phyloP scores from a whole-genome alignment of 306 rosid species.

The Sophora flavescens region DNA sequence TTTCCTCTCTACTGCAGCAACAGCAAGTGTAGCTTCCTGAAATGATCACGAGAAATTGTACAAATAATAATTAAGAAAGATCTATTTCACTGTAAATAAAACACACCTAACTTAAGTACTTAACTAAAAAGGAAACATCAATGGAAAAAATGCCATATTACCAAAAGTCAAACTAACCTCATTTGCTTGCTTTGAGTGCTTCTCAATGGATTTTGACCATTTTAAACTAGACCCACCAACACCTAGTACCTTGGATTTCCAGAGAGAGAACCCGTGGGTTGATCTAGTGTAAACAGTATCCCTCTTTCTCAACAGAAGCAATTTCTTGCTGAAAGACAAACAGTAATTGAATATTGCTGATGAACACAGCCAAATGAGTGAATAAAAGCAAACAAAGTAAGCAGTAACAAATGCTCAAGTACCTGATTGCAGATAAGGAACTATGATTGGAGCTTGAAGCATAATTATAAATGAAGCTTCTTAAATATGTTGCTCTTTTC shows the following conservation, averaged over 20 bases:
- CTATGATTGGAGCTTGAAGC: constrained; percentile 58
- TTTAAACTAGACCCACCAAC: constrained; percentile 95
- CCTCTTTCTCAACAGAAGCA: constrained; percentile 85
- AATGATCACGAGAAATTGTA: constrained; percentile 43
- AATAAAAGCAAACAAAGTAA: constrained; percentile 3
- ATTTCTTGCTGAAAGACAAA: constrained; percentile 71
- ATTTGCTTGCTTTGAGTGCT: constrained; percentile 81
- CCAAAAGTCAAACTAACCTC: constrained; percentile 77
- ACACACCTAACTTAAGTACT: constrained; percentile 13
- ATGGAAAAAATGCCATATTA: constrained; percentile 11
- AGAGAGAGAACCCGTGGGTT: constrained; percentile 83
- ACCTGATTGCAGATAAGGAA: constrained; percentile 76
- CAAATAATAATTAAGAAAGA: constrained; percentile 18
- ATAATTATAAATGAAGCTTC: constrained; percentile 56
- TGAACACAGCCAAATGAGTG: constrained; percentile 31
- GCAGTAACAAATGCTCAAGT: constrained; percentile 40
- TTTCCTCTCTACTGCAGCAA: constrained; percentile 92
- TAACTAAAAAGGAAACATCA: not conserved
- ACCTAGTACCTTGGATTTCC: constrained; percentile 92
- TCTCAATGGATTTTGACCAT: constrained; percentile 99
- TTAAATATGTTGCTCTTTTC: constrained; percentile 79
- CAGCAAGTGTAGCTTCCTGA: constrained; percentile 95
- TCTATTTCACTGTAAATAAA: constrained; percentile 36
- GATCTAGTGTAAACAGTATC: constrained; percentile 91
- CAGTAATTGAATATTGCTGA: constrained; percentile 43